Conservation (phyloP, 2,329 filamentous ascomycete species). For the Amylocarpus encephaloides region DNA sequence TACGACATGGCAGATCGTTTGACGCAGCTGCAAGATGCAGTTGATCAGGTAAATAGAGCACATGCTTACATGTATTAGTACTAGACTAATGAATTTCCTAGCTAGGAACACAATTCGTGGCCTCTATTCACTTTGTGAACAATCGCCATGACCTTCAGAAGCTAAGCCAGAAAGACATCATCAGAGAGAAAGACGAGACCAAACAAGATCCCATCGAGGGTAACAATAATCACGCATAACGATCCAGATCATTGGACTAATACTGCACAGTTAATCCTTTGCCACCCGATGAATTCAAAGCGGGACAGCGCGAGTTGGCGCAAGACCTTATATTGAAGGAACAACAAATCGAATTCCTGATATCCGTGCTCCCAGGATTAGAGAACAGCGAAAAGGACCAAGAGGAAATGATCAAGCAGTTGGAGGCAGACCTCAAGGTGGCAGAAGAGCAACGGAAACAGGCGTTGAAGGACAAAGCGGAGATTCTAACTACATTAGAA, state of each 20-base stretch:
- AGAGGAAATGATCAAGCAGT: constrained; percentile 56
- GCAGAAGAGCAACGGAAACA: constrained; percentile 57
- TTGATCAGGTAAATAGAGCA: constrained; percentile 59
- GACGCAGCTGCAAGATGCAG: constrained; percentile 78
- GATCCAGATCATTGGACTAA: constrained; percentile 10
- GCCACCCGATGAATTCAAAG: constrained; percentile 56
- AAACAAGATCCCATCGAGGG: constrained; percentile 18
- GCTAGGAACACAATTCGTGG: constrained; percentile 64
- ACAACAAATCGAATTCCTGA: constrained; percentile 74
- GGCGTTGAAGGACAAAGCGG: constrained; percentile 57
- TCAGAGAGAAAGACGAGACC: constrained; percentile 36
- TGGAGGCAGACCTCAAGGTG: constrained; percentile 58
- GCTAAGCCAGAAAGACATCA: constrained; percentile 50
- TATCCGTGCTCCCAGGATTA: constrained; percentile 68
- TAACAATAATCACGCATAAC: neutral
- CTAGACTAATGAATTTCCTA: constrained; percentile 29
- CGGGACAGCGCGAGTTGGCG: constrained; percentile 65
- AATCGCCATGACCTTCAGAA: constrained; percentile 61
- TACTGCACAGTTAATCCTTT: constrained; percentile 50
- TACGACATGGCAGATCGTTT: constrained; percentile 64
- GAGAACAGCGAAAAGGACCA: constrained; percentile 75
- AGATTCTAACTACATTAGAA: constrained; percentile 54
- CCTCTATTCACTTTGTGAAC: constrained; percentile 59
- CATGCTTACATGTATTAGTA: neutral
- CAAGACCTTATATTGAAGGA: constrained; percentile 72